Evolutionary conservation across 164 flowering plant species (phyloP).

Genomic region (Protea cynaroides): DNA sequence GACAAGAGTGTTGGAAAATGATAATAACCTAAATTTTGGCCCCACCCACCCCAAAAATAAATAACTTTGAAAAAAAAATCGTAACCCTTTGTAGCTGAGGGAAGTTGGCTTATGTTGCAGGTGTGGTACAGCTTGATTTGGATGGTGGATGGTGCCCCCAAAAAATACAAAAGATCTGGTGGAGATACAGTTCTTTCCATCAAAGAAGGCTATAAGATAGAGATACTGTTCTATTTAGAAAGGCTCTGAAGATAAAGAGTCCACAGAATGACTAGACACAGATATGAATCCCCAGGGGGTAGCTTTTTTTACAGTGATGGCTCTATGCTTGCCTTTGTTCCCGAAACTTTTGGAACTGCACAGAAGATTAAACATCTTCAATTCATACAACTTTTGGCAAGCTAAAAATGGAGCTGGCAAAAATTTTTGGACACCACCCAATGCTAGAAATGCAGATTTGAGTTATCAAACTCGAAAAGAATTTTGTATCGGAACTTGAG

Average conservation of each 20-base stretch:
- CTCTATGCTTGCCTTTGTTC: not conserved
- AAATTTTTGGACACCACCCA: not conserved
- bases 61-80: no score
- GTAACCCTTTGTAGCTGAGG: not conserved
- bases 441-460: not conserved
- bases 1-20: not conserved
- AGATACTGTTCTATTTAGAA: not conserved
- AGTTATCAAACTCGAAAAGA: no score
- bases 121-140: not conserved
- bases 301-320: not conserved
- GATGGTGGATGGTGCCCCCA: no score
- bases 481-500: no score
- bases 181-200: no score
- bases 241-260: not conserved
- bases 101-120: constrained; percentile 4
- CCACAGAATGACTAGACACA: not conserved
- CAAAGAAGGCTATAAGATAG: no score
- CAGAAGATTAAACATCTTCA: not conserved
- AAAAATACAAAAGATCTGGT: no score
- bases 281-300: not conserved
- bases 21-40: not conserved
- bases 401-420: not conserved
- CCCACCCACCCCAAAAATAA: no score
- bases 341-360: not conserved
- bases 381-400: not conserved